Evolutionary conservation across 495 filamentous ascomycete genomes (phyloP).

Genomic region (Penicillium angulare): DNA sequence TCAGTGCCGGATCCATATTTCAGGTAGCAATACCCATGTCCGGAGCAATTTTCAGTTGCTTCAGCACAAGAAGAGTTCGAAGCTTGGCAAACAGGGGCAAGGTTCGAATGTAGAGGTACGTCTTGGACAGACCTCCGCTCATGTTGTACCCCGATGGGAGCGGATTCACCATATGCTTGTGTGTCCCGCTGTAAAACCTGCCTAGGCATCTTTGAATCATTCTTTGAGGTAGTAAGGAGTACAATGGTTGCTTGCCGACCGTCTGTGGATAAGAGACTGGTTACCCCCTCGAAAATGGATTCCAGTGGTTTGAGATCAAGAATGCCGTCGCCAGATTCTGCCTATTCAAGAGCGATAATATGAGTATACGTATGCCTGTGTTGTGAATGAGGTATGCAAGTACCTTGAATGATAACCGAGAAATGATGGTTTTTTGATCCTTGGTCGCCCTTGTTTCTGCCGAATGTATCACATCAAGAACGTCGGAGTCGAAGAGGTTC

Average conservation of each 20-base stretch:
- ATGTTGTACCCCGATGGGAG: too few relatives aligned
- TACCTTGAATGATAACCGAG: conserved; percentile 32
- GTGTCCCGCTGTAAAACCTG: conserved; percentile 1
- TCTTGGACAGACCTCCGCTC: too few relatives aligned
- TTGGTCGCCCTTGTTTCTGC: conserved; percentile 29
- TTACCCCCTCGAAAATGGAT: conserved; percentile 20
- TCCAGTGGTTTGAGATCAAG: conserved; percentile 12
- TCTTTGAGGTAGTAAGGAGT: conserved; percentile 11
- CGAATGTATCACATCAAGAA: conserved; percentile 19
- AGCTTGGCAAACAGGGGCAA: conserved; percentile 57
- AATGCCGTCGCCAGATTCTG: neutral
- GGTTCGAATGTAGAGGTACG: conserved; percentile 17
- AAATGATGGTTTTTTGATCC: conserved; percentile 9
- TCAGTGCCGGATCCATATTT: conserved; percentile 48
- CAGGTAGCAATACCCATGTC: conserved; percentile 68
- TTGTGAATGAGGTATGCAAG: neutral
- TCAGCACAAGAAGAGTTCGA: conserved; percentile 58
- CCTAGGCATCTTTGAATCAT: neutral
- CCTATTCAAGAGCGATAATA: neutral
- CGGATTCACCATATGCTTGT: neutral
- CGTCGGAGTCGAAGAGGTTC: conserved; percentile 9
- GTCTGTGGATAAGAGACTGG: conserved; percentile 10
- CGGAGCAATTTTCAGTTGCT: conserved; percentile 68
- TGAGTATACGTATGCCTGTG: neutral
- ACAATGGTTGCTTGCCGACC: conserved; percentile 23